These are phyloP conservation scores for Leucosporidium scottii DNA, from an alignment of 768 basidiomycete genomes.

Conservation along the genomic window DNA sequence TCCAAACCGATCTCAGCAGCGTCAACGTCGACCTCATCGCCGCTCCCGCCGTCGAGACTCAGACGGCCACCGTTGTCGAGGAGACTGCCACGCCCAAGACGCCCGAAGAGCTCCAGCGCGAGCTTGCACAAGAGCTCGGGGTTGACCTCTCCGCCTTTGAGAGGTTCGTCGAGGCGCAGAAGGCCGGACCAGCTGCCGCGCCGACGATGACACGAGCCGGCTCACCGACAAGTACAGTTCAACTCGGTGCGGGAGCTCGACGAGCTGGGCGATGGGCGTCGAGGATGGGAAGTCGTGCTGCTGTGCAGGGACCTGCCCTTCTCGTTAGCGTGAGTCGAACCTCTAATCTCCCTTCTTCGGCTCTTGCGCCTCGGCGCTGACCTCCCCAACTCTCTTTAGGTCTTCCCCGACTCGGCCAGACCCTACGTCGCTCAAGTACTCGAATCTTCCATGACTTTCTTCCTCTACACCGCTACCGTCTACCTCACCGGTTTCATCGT, in stretches of 20 bases:
- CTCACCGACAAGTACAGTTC: not conserved
- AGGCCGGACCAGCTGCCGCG: not conserved
- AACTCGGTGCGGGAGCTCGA: not conserved
- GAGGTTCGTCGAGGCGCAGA: conserved; percentile 16
- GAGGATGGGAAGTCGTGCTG: not conserved
- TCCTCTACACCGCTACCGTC: conserved; percentile 18
- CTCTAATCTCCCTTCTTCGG: not conserved
- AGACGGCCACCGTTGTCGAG: not conserved
- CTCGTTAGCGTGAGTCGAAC: conserved; percentile 24
- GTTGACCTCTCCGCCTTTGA: conserved; percentile 12
- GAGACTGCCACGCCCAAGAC: conserved; percentile 3
- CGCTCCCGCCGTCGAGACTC: conserved; percentile 11
- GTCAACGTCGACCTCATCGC: conserved; percentile 16
- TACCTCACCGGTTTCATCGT: conserved; percentile 28
- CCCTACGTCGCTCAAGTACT: conserved; percentile 21
- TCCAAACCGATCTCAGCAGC: conserved; percentile 21
- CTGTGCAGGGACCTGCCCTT: conserved; percentile 7
- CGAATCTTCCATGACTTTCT: conserved; percentile 19
- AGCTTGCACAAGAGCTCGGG: conserved; percentile 24
- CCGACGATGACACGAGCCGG: not conserved
- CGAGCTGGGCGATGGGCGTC: not conserved
- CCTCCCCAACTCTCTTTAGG: not conserved
- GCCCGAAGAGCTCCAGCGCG: conserved; percentile 8
- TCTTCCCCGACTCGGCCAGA: conserved; percentile 18
- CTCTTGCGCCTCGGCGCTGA: not conserved